Evolutionary conservation across 306 rosid species (phyloP), one percentile per base, ranked within the genome.

Genomic region (Pterocarpus macrocarpus): DNA sequence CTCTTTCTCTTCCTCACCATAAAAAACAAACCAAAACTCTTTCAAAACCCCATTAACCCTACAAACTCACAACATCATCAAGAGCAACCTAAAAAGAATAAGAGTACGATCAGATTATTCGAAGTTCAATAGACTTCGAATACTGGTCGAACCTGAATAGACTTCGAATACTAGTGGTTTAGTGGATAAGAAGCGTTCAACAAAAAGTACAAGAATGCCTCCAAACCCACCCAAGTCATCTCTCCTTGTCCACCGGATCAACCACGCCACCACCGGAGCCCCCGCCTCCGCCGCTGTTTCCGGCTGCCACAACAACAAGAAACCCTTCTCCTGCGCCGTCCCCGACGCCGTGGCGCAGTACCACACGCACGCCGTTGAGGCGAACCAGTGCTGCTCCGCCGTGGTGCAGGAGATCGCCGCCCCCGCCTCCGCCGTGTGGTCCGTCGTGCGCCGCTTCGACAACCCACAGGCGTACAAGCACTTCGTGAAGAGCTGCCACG

Each of bases 371-470:
- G 55, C 82, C 0, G 80, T 82, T 1, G 43, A 86, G 0, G 55
- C 87, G 0, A 59, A 89, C 85, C 97, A 93, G 92, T 88, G 92
- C 83, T 93, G 71, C 89, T 93, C 99, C 36, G 91, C 96, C 22
- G 92, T 90, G 32, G 82, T 86, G 3, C 93, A 93, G 69, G 93
- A 93, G 84, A 91, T 94, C 85, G 76, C 87, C 0, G 98, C 99
- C 44, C 90, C 99, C 0, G 88, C 87, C 12, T 11, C 94, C 67
- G 76, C 94, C 34, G 93, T 95, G 7, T 95, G 99, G 99, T 90
- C 99, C 7, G 97, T 95, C 11, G 90, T 95, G 45, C 92, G 99
- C 4, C 97, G 99, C 28, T 95, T 95, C 82, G 99, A 95, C 86
- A 89, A 90, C 47, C 99, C 98, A 0, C 99, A 95, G 39, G 96